Percentiles rank a stretch among this genome's conserved stretches.
Evolutionary conservation across 306 rosid genomes (phyloP).

Genomic region (Dalbergia cultrata): DNA sequence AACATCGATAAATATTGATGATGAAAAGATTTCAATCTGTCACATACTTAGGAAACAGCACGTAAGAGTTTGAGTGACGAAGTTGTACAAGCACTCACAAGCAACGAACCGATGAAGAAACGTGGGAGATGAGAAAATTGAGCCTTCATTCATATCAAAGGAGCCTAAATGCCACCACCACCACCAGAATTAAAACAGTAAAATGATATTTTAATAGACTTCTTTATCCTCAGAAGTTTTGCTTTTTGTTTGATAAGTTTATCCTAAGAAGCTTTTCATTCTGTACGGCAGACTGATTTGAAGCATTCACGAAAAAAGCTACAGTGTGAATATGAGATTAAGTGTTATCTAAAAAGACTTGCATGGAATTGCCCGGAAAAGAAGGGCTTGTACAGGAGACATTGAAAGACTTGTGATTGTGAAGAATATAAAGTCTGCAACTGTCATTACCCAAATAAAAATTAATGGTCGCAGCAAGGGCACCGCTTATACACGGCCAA

Average conservation of each 20-base stretch:
- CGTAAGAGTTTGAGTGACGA: constrained; percentile 43
- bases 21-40: neutral
- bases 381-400: too few relatives aligned
- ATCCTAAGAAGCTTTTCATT: too few relatives aligned
- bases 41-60: neutral
- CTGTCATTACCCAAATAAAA: too few relatives aligned
- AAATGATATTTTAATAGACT: neutral
- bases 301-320: neutral
- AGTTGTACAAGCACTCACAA: constrained; percentile 36
- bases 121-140: neutral
- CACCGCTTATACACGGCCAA: too few relatives aligned
- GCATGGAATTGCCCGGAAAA: too few relatives aligned
- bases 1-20: neutral
- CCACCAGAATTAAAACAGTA: neutral
- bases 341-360: too few relatives aligned
- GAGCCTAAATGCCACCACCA: neutral
- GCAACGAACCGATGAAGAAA: neutral
- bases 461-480: too few relatives aligned
- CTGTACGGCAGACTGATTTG: neutral
- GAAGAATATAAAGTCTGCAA: too few relatives aligned
- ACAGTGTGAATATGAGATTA: too few relatives aligned
- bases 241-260: too few relatives aligned
- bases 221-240: too few relatives aligned
- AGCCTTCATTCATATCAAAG: neutral
- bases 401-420: too few relatives aligned